Conservation (phyloP, 768 basidiomycete species). For the Russula abietina region DNA sequence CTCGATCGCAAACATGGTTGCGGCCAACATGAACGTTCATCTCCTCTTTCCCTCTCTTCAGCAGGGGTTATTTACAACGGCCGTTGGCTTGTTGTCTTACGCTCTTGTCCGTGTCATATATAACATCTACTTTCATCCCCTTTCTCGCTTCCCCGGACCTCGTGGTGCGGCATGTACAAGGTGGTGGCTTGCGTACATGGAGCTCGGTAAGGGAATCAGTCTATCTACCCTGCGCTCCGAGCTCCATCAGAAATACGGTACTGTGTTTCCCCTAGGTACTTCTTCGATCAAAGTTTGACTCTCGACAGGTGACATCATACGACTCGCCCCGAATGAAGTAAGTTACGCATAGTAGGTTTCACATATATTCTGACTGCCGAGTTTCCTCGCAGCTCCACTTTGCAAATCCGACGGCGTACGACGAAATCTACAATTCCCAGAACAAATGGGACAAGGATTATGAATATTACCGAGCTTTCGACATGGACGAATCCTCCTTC, state of each 20-base stretch:
- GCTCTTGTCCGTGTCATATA: conserved; percentile 3
- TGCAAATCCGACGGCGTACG: conserved; percentile 4
- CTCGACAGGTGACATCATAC: conserved; percentile 12
- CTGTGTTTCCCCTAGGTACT: neutral
- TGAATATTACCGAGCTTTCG: conserved; percentile 36
- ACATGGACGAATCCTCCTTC: conserved; percentile 34
- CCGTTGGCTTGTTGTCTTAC: neutral
- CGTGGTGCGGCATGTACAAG: conserved; percentile 15
- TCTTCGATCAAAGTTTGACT: neutral
- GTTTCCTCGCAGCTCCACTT: conserved; percentile 12
- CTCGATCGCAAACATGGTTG: too few species aligned
- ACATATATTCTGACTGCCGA: neutral
- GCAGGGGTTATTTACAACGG: neutral
- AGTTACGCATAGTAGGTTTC: neutral
- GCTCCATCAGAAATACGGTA: conserved; percentile 14
- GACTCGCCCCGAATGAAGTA: conserved; percentile 19
- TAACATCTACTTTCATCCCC: conserved; percentile 17
- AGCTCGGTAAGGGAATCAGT: conserved; percentile 8
- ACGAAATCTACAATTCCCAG: conserved; percentile 17
- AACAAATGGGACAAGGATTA: conserved; percentile 38
- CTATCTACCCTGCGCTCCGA: conserved; percentile 8
- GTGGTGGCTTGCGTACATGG: conserved; percentile 19
- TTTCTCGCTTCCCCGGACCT: conserved; percentile 14
- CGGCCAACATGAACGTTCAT: too few species aligned
- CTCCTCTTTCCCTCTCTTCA: neutral